phyloP scores from a whole-genome alignment of 176 grass and related monocot species.

The Triticum timopheevii region DNA sequence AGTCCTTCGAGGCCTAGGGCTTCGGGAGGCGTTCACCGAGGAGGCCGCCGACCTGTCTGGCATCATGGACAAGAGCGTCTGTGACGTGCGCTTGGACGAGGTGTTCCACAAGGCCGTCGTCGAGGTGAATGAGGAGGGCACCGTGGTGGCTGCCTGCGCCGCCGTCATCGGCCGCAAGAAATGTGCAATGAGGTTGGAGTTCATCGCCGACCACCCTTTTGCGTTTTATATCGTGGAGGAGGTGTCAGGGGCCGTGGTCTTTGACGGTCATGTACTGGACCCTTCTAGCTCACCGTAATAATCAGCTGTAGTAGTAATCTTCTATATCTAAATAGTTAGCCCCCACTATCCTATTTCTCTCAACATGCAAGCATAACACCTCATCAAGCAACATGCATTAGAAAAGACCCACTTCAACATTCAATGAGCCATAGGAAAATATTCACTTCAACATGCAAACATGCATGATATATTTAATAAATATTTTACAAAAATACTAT shows the following conservation, averaged over 20 bases:
- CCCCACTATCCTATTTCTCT: too few relatives aligned
- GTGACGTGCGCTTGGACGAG: not conserved
- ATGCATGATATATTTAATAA: too few relatives aligned
- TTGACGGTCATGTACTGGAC: not conserved
- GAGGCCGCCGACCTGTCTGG: not conserved
- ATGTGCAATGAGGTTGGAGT: not conserved
- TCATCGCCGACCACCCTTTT: constrained; percentile 1
- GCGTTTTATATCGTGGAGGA: constrained; percentile 3
- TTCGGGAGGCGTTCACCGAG: not conserved
- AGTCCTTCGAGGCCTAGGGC: not conserved
- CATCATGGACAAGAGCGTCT: not conserved
- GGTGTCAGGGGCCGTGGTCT: not conserved
- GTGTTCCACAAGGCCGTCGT: constrained; percentile 6
- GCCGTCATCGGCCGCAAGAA: not conserved
- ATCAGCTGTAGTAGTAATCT: too few relatives aligned
- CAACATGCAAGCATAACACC: too few relatives aligned
- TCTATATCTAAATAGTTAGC: too few relatives aligned
- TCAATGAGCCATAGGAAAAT: too few relatives aligned
- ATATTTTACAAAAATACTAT: too few relatives aligned
- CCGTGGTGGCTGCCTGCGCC: not conserved
- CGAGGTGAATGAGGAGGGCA: constrained; percentile 10
- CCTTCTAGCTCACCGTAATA: not conserved
- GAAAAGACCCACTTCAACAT: too few relatives aligned
- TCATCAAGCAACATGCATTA: too few relatives aligned
- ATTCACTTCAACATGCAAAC: too few relatives aligned